Percentiles rank a stretch among this genome's conserved stretches.
phyloP scores from a whole-genome alignment of 2,329 filamentous ascomycete species.

The Tolypocladium nubicola region DNA sequence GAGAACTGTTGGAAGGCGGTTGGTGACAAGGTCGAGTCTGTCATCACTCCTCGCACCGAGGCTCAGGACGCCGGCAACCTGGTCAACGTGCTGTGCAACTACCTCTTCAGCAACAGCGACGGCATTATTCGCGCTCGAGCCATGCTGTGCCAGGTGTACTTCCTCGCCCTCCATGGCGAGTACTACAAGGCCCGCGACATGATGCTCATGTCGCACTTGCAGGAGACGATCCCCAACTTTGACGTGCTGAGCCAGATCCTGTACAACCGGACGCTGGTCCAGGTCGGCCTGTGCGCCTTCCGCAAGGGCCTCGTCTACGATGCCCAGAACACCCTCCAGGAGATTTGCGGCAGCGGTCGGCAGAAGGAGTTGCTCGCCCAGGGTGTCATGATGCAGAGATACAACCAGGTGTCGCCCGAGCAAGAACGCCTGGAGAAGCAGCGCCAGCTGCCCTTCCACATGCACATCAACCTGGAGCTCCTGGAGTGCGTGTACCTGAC shows the following conservation, averaged over 20 bases:
- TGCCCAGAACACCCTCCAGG: slow-evolving; percentile 92
- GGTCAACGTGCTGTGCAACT: slow-evolving; percentile 82
- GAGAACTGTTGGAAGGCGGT: slow-evolving; percentile 86
- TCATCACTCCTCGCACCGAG: slow-evolving; percentile 64
- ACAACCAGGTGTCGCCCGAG: slow-evolving; percentile 90
- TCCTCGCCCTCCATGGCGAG: slow-evolving; percentile 91
- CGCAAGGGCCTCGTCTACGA: slow-evolving; percentile 94
- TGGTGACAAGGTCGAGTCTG: slow-evolving; percentile 58
- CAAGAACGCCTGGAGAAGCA: slow-evolving; percentile 96
- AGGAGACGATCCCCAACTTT: slow-evolving; percentile 94
- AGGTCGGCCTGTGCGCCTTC: slow-evolving; percentile 97
- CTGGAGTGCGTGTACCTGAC: slow-evolving; percentile 98
- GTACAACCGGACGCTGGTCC: slow-evolving; percentile 95
- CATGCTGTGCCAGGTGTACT: slow-evolving; percentile 98
- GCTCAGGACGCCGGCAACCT: slow-evolving; percentile 61
- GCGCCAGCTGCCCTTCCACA: slow-evolving; percentile 96
- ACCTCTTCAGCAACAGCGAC: slow-evolving; percentile 88
- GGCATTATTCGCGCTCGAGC: slow-evolving; percentile 92
- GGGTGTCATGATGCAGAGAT: slow-evolving; percentile 96
- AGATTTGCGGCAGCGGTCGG: slow-evolving; percentile 93
- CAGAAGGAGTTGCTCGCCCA: slow-evolving; percentile 97
- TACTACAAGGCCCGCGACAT: slow-evolving; percentile 98
- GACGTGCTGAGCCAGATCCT: slow-evolving; percentile 96
- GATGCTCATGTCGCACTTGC: slow-evolving; percentile 99
- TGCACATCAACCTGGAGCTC: slow-evolving; percentile 99